These are phyloP conservation scores for Crithidia fasciculata DNA, from an alignment of 208 protist species.

Conservation along the genomic window DNA sequence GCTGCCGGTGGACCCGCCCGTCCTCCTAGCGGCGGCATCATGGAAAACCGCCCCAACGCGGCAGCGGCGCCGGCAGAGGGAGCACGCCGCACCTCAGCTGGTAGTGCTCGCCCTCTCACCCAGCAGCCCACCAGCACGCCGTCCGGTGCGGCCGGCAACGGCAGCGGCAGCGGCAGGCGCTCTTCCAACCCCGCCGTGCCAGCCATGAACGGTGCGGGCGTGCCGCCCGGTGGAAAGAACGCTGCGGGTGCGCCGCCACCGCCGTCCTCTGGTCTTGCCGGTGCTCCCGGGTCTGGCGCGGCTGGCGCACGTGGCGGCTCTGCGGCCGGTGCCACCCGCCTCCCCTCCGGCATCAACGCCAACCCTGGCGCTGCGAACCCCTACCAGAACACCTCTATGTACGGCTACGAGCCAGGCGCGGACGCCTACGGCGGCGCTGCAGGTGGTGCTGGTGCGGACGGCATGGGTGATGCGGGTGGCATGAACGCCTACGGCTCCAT, in stretches of 20 bases:
- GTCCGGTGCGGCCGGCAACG: background rate
- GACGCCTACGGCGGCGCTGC: background rate
- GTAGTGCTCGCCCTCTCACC: slow-evolving; percentile 7
- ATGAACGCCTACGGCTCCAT: slow-evolving; percentile 26
- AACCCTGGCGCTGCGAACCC: background rate
- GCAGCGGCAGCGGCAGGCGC: background rate
- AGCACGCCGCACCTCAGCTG: background rate
- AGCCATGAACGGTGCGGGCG: background rate
- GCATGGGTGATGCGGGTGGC: background rate
- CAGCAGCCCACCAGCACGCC: slow-evolving; percentile 3
- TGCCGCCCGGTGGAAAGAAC: background rate
- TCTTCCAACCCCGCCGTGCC: background rate
- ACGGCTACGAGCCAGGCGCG: slow-evolving; percentile 9
- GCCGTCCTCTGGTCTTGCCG: background rate
- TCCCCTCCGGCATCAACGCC: background rate
- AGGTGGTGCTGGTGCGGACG: background rate
- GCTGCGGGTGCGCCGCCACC: background rate
- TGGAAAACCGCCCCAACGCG: background rate
- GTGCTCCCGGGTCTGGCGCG: background rate
- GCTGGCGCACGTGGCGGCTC: background rate
- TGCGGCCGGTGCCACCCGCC: background rate
- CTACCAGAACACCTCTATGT: slow-evolving; percentile 17
- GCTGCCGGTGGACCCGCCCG: background rate
- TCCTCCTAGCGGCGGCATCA: slow-evolving; percentile 6
- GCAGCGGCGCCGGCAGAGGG: background rate